These are phyloP conservation scores for Physcomitrium patens DNA, from an alignment of 225 moss, liverwort and hornwort genomes.

Conservation along the genomic window DNA sequence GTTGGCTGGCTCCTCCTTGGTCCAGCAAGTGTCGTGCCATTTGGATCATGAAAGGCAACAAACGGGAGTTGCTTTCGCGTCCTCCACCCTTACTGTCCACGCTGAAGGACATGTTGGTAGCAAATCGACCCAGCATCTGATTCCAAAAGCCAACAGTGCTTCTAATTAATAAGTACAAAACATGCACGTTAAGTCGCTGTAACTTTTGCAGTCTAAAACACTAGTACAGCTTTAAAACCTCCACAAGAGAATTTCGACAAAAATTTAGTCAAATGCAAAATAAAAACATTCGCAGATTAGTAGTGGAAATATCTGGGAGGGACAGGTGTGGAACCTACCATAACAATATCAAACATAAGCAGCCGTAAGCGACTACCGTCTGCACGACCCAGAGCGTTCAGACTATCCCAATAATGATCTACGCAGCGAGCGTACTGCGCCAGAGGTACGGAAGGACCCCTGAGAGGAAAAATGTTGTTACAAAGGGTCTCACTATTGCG, in stretches of 20 bases:
- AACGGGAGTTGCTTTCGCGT: constrained; percentile 94
- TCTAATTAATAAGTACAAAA: constrained; percentile 2
- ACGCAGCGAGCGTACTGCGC: constrained; percentile 96
- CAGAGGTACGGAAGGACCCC: constrained; percentile 91
- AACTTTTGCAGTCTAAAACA: not conserved
- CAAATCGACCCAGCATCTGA: constrained; percentile 95
- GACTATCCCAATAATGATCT: constrained; percentile 99
- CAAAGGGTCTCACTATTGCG: constrained; percentile 96
- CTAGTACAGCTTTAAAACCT: constrained; percentile 14
- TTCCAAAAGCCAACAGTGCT: constrained; percentile 13
- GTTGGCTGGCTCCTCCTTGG: constrained; percentile 94
- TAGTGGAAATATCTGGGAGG: not conserved
- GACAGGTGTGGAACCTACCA: constrained; percentile 61
- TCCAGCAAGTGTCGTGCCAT: constrained; percentile 96
- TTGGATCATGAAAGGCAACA: constrained; percentile 97
- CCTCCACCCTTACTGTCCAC: constrained; percentile 99
- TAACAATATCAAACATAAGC: constrained; percentile 91
- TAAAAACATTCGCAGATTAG: no score
- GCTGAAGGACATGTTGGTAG: constrained; percentile 93
- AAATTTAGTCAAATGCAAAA: not conserved
- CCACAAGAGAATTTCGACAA: not conserved
- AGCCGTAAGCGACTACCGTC: constrained; percentile 96
- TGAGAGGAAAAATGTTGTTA: constrained; percentile 92
- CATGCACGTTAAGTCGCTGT: not conserved
- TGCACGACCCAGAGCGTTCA: constrained; percentile 93